A percentile compares a stretch with the other conserved stretches of the same genome.
Conservation (phyloP, 345 rosid species). For the Gossypium arboreum region DNA sequence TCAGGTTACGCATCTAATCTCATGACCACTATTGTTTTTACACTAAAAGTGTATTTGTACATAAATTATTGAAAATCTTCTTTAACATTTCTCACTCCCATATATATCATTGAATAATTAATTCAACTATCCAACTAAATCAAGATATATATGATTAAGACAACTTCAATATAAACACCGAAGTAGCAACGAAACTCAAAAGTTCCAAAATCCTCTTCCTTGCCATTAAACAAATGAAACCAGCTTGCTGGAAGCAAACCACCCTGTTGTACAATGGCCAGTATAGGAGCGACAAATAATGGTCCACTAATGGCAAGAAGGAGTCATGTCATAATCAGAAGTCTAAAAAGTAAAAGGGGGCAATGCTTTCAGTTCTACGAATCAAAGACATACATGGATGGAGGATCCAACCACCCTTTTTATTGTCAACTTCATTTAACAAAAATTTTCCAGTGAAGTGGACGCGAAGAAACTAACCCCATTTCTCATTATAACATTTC, state of each 20-base stretch:
- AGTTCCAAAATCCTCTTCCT: no score
- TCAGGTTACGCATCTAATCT: accelerated
- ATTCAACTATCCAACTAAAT: no score
- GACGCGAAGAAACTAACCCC: conserved; percentile 43
- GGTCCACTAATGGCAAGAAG: background rate
- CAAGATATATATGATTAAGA: no score
- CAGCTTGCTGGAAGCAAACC: background rate
- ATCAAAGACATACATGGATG: background rate
- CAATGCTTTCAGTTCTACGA: background rate
- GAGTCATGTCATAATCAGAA: conserved; percentile 15
- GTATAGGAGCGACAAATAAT: background rate
- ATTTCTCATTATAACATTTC: background rate
- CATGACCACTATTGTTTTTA: no score
- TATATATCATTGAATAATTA: no score
- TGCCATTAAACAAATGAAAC: background rate
- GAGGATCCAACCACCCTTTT: conserved; percentile 13
- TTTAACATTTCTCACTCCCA: no score
- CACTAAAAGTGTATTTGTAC: no score
- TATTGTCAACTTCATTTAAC: conserved; percentile 19
- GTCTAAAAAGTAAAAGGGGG: background rate
- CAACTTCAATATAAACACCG: no score
- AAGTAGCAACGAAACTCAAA: no score
- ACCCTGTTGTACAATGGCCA: background rate
- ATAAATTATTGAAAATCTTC: no score
- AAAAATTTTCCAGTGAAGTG: conserved; percentile 49